Base-by-base conservation (phyloP, 306 rosid genomes). In the Clitoria ternatea region DNA sequence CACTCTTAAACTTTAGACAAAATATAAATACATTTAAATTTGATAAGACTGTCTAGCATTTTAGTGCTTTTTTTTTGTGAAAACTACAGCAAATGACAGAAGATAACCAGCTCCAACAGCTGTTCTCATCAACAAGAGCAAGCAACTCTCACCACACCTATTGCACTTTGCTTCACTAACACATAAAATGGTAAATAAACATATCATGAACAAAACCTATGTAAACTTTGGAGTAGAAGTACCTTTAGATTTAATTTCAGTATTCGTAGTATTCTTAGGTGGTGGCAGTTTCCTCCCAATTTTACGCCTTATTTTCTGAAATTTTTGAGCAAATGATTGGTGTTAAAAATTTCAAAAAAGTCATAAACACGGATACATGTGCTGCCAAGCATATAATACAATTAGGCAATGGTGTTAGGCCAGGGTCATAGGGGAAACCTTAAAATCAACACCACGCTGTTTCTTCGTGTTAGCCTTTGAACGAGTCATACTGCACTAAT, bases 171-270 rank as follows among this genome's bases (percentile, higher is more conserved):
- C 33, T 18, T 35, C 17, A 5, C 73, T 22, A 8, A 68, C 22
- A 29, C 37, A 52, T 4, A 55, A 66, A 32, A 52, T n/a, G 1
- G 33, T 11, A 24, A 6, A 2, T 15, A 44, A 52, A 37, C 57
- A 44, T 50, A 33, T 14, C 17, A 70, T 39, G 15, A 72, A 47
- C 4, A 54, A 59, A 62, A 80, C 35, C 48, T 56, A 36, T 0
- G 43, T 11, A 15, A 10, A 33, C 23, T 12, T 22, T n/a, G 43
- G 8, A 70, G 65, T 35, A 3, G 47, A 36, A 22, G 7, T 79
- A 90, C 94, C 98, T 90, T 90, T 94, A 32, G 92, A 85, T 74
- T 87, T 89, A 63, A 94, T 80, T 70, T 94, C 96, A 24, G 92
- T 89, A 40, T 84, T 84, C 2, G 97, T 94, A 65, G 97, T 66